Percentiles rank a stretch among this genome's conserved stretches.
phyloP scores from a whole-genome alignment of 2,329 filamentous ascomycete species.

The Stemphylium beticola region DNA sequence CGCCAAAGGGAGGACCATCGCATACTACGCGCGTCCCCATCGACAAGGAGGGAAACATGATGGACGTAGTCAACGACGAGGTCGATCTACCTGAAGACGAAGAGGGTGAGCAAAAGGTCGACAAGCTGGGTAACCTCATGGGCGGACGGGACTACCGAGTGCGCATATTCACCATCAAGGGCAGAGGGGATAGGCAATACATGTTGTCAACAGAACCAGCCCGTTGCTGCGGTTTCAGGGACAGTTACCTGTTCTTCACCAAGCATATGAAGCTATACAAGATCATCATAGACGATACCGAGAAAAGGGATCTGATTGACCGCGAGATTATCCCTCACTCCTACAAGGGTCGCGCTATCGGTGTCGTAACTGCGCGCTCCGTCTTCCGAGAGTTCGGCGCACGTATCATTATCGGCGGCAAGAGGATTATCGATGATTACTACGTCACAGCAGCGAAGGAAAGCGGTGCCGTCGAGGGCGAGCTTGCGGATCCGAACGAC shows the following conservation, averaged over 20 bases:
- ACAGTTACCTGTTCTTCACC: constrained; percentile 98
- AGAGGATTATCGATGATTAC: constrained; percentile 87
- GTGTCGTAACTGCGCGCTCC: constrained; percentile 93
- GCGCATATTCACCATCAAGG: constrained; percentile 88
- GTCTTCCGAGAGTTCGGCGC: constrained; percentile 97
- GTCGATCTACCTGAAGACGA: constrained; percentile 84
- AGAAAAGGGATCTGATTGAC: constrained; percentile 95
- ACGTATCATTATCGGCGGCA: constrained; percentile 89
- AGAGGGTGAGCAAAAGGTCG: constrained; percentile 91
- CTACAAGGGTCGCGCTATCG: constrained; percentile 97
- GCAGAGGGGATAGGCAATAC: constrained; percentile 84
- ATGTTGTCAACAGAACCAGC: constrained; percentile 99
- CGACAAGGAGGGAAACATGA: constrained; percentile 91
- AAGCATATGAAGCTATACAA: constrained; percentile 97
- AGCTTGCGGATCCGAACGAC: constrained; percentile 90
- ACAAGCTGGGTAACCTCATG: constrained; percentile 82
- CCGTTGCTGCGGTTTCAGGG: constrained; percentile 93
- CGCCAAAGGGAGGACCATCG: constrained; percentile 72
- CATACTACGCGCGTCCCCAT: constrained; percentile 84
- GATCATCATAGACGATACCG: constrained; percentile 97
- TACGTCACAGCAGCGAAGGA: constrained; percentile 75
- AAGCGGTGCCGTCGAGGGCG: constrained; percentile 83
- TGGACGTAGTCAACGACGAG: constrained; percentile 91
- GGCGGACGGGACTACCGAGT: constrained; percentile 92
- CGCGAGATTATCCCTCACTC: constrained; percentile 95